Evolutionary conservation across 495 filamentous ascomycete genomes (phyloP).

Genomic region (Schizothecium vesticola): DNA sequence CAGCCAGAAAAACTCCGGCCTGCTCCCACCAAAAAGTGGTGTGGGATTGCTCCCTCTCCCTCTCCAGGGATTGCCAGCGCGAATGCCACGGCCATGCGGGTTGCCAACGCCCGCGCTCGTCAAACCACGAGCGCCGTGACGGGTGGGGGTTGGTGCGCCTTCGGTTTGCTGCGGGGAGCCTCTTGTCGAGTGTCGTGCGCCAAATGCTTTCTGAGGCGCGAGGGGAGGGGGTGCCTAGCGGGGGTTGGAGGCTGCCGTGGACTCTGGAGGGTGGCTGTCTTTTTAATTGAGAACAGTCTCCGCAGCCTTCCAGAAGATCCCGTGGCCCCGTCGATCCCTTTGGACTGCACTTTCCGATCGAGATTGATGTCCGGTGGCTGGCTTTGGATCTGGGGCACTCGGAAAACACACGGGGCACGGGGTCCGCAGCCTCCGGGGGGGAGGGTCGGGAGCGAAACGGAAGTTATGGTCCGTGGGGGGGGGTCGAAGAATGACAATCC

Average conservation of each 20-base stretch:
- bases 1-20: background rate
- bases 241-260: too few species aligned
- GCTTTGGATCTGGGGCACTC: background rate
- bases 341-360: background rate
- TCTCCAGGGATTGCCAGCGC: constrained; percentile 15
- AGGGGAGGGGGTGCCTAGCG: too few species aligned
- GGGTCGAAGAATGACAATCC: background rate
- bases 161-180: background rate
- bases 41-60: constrained; percentile 23
- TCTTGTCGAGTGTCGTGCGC: background rate
- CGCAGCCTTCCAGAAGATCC: background rate
- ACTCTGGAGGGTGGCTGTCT: background rate
- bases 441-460: background rate
- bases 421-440: background rate
- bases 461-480: background rate
- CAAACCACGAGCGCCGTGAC: constrained; percentile 2
- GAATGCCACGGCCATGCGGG: constrained; percentile 26
- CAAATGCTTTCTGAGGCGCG: too few species aligned
- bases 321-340: background rate
- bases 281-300: background rate
- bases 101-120: constrained; percentile 7
- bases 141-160: constrained; percentile 11
- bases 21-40: constrained; percentile 5
- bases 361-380: background rate
- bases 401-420: background rate